A percentile compares a stretch with the other conserved stretches of the same genome.
Conservation (phyloP, 441 rosid species). For the Macaranga tanarius region DNA sequence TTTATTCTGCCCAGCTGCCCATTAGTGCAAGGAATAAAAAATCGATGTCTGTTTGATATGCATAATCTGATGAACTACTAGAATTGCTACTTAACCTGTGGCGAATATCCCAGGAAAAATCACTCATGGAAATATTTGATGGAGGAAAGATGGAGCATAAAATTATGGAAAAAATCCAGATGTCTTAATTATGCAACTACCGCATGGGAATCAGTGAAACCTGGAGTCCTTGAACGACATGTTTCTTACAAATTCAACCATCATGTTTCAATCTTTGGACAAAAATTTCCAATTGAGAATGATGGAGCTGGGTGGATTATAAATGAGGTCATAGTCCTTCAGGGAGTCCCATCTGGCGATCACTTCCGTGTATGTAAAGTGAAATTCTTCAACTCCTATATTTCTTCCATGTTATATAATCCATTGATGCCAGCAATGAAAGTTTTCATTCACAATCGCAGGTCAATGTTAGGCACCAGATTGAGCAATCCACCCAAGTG, state of each 20-base stretch:
- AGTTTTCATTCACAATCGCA: conserved; percentile 23
- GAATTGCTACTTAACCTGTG: neutral
- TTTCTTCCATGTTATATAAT: neutral
- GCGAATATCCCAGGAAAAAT: conserved; percentile 47
- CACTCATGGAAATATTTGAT: conserved; percentile 58
- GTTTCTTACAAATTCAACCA: conserved; percentile 60
- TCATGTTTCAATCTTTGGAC: conserved; percentile 69
- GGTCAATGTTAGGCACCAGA: conserved; percentile 57
- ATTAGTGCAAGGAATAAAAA: too few species aligned
- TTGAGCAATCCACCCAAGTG: conserved; percentile 44
- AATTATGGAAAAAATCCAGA: conserved; percentile 75
- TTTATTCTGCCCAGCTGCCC: conserved; percentile 58
- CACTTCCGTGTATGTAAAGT: conserved; percentile 47
- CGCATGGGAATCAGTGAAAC: conserved; percentile 53
- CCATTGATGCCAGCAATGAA: neutral
- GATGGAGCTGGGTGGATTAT: conserved; percentile 66
- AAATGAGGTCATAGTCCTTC: conserved; percentile 61
- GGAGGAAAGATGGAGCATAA: conserved; percentile 66
- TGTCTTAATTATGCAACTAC: conserved; percentile 55
- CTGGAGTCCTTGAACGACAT: conserved; percentile 48
- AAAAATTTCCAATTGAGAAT: conserved; percentile 40
- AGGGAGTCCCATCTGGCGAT: conserved; percentile 64
- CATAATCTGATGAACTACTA: neutral
- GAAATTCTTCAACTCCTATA: neutral
- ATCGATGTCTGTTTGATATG: neutral